Evolutionary conservation across 1,284 basidiomycete species (phyloP).

Genomic region (Ganoderma multipileum): DNA sequence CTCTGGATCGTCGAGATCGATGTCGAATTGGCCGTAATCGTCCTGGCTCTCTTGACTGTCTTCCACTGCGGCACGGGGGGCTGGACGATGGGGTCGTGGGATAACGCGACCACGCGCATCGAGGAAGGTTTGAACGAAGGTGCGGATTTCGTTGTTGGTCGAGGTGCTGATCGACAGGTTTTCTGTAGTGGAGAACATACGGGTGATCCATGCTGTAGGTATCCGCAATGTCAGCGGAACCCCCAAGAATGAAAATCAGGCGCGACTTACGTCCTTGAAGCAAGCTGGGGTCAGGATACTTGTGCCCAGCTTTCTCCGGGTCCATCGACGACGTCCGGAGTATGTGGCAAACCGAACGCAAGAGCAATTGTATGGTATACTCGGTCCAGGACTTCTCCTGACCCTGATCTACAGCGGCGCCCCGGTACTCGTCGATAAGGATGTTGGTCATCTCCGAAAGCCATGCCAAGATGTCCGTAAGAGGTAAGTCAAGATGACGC

Average conservation of each 20-base stretch:
- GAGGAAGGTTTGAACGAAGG: conserved; percentile 71
- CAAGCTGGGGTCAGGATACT: conserved; percentile 74
- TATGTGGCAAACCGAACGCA: conserved; percentile 68
- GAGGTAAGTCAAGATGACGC: conserved; percentile 61
- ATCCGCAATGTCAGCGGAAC: conserved; percentile 15
- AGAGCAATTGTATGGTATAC: conserved; percentile 55
- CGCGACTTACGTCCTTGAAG: conserved; percentile 61
- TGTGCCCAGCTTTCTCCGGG: conserved; percentile 32
- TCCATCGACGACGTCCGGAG: conserved; percentile 59
- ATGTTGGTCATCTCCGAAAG: conserved; percentile 66
- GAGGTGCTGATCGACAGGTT: conserved; percentile 41
- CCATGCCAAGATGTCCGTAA: conserved; percentile 71
- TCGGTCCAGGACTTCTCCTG: conserved; percentile 36
- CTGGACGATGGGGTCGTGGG: conserved; percentile 52
- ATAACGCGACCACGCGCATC: conserved; percentile 61
- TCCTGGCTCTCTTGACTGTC: conserved; percentile 82
- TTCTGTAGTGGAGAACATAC: conserved; percentile 57
- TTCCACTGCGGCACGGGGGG: conserved; percentile 32
- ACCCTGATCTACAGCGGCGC: conserved; percentile 12
- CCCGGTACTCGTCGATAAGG: conserved; percentile 66
- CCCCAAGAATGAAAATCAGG: conserved; percentile 1
- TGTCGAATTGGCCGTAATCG: conserved; percentile 59
- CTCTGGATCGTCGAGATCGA: conserved; percentile 68
- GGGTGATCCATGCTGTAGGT: conserved; percentile 64
- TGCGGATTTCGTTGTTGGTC: conserved; percentile 63